Conservation (phyloP, 805 yeast genomes). For the Lipomyces yamadae region DNA sequence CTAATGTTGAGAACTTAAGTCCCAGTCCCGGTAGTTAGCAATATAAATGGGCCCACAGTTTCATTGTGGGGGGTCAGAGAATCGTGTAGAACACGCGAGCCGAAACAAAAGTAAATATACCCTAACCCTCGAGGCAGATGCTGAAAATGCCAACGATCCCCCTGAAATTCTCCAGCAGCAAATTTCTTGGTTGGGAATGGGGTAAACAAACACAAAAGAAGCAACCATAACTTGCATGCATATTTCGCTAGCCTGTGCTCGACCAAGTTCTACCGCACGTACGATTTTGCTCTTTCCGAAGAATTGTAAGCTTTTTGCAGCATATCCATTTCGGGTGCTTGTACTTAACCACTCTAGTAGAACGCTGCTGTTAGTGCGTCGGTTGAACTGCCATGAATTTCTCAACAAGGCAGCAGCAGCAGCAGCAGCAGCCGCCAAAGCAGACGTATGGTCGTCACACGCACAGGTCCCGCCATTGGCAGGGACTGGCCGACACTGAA, state of each 20-base stretch:
- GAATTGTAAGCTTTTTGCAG: no score
- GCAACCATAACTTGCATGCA: not conserved
- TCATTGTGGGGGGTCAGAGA: not conserved
- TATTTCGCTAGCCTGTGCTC: not conserved
- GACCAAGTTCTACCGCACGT: not conserved
- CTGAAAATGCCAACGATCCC: not conserved
- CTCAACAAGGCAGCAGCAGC: slow-evolving; percentile 4
- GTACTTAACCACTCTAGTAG: not conserved
- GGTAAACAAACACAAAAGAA: not conserved
- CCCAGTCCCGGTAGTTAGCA: no score
- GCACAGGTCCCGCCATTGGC: slow-evolving; percentile 26
- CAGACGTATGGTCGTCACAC: slow-evolving; percentile 31
- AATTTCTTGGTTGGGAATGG: not conserved
- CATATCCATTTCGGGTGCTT: not conserved
- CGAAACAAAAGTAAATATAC: not conserved
- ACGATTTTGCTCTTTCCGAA: not conserved
- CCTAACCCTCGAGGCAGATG: not conserved
- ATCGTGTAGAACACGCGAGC: not conserved
- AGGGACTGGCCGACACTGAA: slow-evolving; percentile 28
- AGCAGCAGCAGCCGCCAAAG: slow-evolving; percentile 11
- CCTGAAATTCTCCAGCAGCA: not conserved
- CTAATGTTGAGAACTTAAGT: no score
- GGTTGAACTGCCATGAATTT: not conserved
- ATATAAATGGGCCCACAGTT: no score
- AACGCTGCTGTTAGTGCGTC: not conserved